Percentiles rank a stretch among this genome's conserved stretches.
Evolutionary conservation across 2,329 filamentous ascomycete species (phyloP).

Genomic region (Bipolaris sorokiniana): DNA sequence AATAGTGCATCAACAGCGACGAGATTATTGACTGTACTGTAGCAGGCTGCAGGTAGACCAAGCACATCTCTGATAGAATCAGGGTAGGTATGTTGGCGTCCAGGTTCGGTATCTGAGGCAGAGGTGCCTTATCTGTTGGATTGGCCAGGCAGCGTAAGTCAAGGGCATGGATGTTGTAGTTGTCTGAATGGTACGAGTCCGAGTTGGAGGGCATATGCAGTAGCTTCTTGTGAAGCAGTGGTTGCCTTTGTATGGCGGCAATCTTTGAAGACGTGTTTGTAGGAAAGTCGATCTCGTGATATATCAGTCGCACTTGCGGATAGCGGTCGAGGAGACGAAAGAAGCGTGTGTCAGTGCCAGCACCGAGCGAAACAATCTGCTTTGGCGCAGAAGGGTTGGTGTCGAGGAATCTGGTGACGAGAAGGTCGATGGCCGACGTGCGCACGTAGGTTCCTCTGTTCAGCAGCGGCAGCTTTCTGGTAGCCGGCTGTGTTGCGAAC

Average conservation of each 20-base stretch:
- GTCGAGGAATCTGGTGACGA: conserved; percentile 75
- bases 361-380: conserved; percentile 91
- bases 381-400: conserved; percentile 51
- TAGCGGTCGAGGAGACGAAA: conserved; percentile 71
- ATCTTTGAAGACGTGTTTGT: conserved; percentile 74
- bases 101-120: conserved; percentile 51
- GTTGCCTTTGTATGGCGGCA: conserved; percentile 43
- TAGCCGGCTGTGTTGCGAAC: conserved; percentile 65
- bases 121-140: conserved; percentile 22
- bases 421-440: conserved; percentile 78
- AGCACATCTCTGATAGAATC: conserved; percentile 91
- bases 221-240: conserved; percentile 39
- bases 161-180: conserved; percentile 62
- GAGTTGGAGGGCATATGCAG: conserved; percentile 29
- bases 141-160: conserved; percentile 70
- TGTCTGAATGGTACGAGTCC: conserved; percentile 55
- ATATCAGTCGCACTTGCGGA: conserved; percentile 62
- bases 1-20: conserved; percentile 41
- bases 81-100: conserved; percentile 73
- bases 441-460: conserved; percentile 96
- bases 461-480: conserved; percentile 83
- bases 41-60: conserved; percentile 79
- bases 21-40: conserved; percentile 69
- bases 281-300: conserved; percentile 93
- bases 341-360: conserved; percentile 89